Percentiles rank a stretch among this genome's conserved stretches.
Conservation (phyloP, 2,329 filamentous ascomycete species). For the Fusarium citri region DNA sequence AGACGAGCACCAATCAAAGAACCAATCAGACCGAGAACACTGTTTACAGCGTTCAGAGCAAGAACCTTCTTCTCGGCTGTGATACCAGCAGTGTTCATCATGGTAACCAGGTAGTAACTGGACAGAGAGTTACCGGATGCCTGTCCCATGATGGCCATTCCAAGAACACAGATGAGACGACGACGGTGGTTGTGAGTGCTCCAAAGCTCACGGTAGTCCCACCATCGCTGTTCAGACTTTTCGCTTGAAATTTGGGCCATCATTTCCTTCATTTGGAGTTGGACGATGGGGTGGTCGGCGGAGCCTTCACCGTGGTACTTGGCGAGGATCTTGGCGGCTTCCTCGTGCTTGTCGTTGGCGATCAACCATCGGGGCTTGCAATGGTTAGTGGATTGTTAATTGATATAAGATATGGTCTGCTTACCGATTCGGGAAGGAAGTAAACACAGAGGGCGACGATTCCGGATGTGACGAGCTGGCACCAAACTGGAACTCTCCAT, state of each 20-base stretch:
- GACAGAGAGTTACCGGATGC: conserved; percentile 62
- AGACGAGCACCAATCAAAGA: conserved; percentile 59
- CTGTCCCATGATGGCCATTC: conserved; percentile 66
- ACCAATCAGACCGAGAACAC: conserved; percentile 56
- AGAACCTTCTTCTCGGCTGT: conserved; percentile 56
- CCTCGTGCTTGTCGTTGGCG: conserved; percentile 52
- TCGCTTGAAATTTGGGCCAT: conserved; percentile 54
- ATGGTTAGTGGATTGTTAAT: neutral
- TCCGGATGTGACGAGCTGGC: conserved; percentile 54
- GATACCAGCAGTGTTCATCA: conserved; percentile 46
- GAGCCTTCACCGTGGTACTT: conserved; percentile 51
- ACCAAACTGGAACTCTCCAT: conserved; percentile 53
- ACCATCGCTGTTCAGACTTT: conserved; percentile 63
- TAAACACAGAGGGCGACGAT: conserved; percentile 50
- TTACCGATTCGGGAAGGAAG: conserved; percentile 55
- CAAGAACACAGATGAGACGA: conserved; percentile 63
- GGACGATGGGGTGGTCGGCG: conserved; percentile 52
- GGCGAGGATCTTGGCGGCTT: conserved; percentile 52
- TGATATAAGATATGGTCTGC: rapidly evolving
- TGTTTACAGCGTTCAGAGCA: conserved; percentile 62
- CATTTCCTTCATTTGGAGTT: conserved; percentile 56
- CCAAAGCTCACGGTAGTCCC: conserved; percentile 66
- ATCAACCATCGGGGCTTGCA: conserved; percentile 54
- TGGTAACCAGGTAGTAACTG: conserved; percentile 66
- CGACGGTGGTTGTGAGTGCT: conserved; percentile 60